Base-by-base conservation (phyloP, 805 yeast species). In the Metschnikowia amazonensis region DNA sequence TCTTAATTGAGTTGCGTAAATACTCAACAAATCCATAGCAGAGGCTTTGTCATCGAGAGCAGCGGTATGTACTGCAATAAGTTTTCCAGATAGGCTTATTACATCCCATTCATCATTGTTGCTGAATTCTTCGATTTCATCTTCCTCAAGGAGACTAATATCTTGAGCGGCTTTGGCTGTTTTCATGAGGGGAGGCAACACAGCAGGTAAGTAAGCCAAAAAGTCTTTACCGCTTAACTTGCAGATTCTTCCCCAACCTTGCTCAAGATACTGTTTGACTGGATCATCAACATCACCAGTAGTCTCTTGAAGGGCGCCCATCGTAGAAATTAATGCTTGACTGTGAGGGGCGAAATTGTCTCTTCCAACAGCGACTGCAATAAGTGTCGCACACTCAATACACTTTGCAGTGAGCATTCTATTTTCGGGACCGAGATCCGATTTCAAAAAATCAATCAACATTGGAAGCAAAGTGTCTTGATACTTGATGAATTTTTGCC, bases 221-320 rank as follows among this genome's bases (percentile, higher is more conserved):
- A 94, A 94, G 36, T 89, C 96, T 48, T 75, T 76, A 20, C 97
- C 96, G 32, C 92, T 73, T 42, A 92, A 80, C 55, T 85, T 78
- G 62, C 99, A 94, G 36, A 94, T 77, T 59, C 98, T 81, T 45
- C 94, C 89, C 99, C 99, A 94, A 36, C 95, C 97, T 62, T 88
- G 96, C 56, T 89, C 95, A 52, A 94, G 74, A 57, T 88, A 90
- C 38, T 87, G 77, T 56, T 80, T 86, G 14, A 94, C 84, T 13
- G 96, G 95, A 60, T 90, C 97, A 60, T 90, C 97, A n/a, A 77
- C 75, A 46, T 76, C 79, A 25, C 70, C 60, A 3, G 72, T 68
- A 23, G 74, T 65, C 45, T 75, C 72, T 68, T 94, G 98, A 50
- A 90, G 82, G 21, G 74, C 68, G 13, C 82, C 86, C 55, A 89